Evolutionary conservation across 495 filamentous ascomycete species (phyloP).

Genomic region (Hypoxylon cercidicola): DNA sequence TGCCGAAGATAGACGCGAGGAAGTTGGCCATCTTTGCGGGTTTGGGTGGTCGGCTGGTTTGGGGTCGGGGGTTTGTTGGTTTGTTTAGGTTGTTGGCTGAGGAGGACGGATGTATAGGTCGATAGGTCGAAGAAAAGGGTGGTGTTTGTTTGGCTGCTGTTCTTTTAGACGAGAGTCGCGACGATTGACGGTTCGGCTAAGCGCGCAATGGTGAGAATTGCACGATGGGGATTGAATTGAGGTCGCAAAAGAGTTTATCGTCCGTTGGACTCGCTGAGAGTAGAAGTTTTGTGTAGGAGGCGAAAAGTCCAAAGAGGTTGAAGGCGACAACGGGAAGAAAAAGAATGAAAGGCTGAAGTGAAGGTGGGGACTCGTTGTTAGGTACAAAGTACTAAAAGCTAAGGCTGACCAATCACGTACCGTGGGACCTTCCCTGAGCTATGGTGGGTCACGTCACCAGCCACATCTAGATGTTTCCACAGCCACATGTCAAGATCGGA

Average conservation of each 20-base stretch:
- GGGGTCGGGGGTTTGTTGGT: background rate
- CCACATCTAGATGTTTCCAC: conserved; percentile 39
- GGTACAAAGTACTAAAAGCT: background rate
- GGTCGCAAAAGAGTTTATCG: background rate
- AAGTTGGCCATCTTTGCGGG: conserved; percentile 80
- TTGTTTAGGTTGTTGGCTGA: background rate
- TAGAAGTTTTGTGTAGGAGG: background rate
- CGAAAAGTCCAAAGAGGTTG: background rate
- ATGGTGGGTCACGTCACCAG: background rate
- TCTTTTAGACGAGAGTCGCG: background rate
- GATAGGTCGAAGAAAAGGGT: no score
- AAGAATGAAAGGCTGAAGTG: conserved; percentile 32
- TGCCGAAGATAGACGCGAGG: conserved; percentile 99
- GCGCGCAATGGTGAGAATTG: background rate
- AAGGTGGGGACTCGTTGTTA: conserved; percentile 1
- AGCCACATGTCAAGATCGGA: conserved; percentile 9
- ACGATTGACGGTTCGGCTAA: background rate
- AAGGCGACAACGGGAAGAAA: conserved; percentile 19
- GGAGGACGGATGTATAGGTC: background rate
- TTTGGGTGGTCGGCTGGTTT: background rate
- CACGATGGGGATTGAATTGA: background rate
- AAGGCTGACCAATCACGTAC: conserved; percentile 27
- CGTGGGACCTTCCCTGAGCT: conserved; percentile 4
- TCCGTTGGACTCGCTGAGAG: background rate
- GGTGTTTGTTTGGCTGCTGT: background rate